These are phyloP conservation scores for Carpinus fangiana DNA, from an alignment of 306 rosid species.

Conservation along the genomic window DNA sequence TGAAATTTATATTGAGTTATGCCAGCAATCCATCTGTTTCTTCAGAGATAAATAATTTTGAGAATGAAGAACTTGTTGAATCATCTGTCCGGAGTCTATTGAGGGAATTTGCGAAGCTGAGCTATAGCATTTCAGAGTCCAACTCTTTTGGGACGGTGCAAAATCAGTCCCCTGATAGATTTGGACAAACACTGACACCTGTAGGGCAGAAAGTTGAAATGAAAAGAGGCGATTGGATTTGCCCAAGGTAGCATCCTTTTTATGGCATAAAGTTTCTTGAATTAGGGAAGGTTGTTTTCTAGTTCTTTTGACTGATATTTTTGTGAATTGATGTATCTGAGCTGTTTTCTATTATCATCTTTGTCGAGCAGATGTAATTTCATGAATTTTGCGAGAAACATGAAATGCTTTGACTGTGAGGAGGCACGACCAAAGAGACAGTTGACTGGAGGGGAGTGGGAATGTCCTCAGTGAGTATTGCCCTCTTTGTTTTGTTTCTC, in stretches of 20 bases:
- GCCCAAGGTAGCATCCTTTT: slow-evolving; percentile 56
- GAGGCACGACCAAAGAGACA: slow-evolving; percentile 86
- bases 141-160: slow-evolving; percentile 42
- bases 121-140: slow-evolving; percentile 49
- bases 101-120: slow-evolving; percentile 63
- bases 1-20: slow-evolving; percentile 81
- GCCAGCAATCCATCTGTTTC: slow-evolving; percentile 52
- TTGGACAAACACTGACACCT: slow-evolving; percentile 37
- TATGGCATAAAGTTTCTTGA: background rate
- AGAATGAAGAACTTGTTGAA: slow-evolving; percentile 61
- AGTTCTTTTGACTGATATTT: slow-evolving; percentile 8
- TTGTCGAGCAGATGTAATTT: slow-evolving; percentile 83
- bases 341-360: slow-evolving; percentile 15
- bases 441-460: slow-evolving; percentile 94
- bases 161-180: slow-evolving; percentile 44
- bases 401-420: slow-evolving; percentile 85
- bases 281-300: slow-evolving; percentile 4
- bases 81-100: slow-evolving; percentile 69
- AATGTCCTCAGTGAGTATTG: slow-evolving; percentile 92
- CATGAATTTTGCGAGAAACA: slow-evolving; percentile 91
- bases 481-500: slow-evolving; percentile 18
- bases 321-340: slow-evolving; percentile 11
- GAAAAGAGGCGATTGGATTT: slow-evolving; percentile 97
- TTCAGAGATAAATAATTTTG: slow-evolving; percentile 48
- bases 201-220: slow-evolving; percentile 67